phyloP scores from a whole-genome alignment of 352 stramenopile species.

The Pythium periplocum region DNA sequence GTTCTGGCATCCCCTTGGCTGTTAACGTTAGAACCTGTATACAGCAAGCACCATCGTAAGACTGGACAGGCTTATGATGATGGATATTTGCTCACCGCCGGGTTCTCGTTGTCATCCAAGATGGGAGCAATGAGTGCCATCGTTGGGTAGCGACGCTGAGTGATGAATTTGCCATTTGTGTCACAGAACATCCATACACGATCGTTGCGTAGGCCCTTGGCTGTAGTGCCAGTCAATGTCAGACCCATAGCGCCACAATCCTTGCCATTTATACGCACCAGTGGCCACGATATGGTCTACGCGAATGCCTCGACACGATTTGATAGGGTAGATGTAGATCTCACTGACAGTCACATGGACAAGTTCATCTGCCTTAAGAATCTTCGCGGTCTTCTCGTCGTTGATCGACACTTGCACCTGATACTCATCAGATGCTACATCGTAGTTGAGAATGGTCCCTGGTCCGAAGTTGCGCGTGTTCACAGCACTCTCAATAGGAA shows the following conservation, averaged over 20 bases:
- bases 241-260: too few species aligned
- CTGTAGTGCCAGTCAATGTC: slow-evolving; percentile 10
- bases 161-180: slow-evolving; percentile 58
- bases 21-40: slow-evolving; percentile 42
- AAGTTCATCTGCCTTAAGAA: slow-evolving; percentile 6
- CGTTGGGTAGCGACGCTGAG: slow-evolving; percentile 55
- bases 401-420: background rate
- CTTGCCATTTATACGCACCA: background rate
- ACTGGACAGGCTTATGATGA: background rate
- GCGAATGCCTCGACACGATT: slow-evolving; percentile 60
- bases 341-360: slow-evolving; percentile 32
- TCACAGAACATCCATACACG: slow-evolving; percentile 78
- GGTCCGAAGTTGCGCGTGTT: too few species aligned
- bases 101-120: slow-evolving; percentile 38
- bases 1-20: slow-evolving; percentile 48
- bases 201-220: slow-evolving; percentile 58
- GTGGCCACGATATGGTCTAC: slow-evolving; percentile 40
- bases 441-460: too few species aligned
- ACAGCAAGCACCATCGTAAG: background rate
- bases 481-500: too few species aligned
- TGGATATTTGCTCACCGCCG: slow-evolving; percentile 20
- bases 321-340: slow-evolving; percentile 79
- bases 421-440: too few species aligned
- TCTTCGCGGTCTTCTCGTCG: background rate
- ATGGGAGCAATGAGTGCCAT: slow-evolving; percentile 58